A percentile compares a stretch with the other conserved stretches of the same genome.
Conservation (phyloP, 225 moss, liverwort and hornwort genomes). For the Anthoceros angustus region DNA sequence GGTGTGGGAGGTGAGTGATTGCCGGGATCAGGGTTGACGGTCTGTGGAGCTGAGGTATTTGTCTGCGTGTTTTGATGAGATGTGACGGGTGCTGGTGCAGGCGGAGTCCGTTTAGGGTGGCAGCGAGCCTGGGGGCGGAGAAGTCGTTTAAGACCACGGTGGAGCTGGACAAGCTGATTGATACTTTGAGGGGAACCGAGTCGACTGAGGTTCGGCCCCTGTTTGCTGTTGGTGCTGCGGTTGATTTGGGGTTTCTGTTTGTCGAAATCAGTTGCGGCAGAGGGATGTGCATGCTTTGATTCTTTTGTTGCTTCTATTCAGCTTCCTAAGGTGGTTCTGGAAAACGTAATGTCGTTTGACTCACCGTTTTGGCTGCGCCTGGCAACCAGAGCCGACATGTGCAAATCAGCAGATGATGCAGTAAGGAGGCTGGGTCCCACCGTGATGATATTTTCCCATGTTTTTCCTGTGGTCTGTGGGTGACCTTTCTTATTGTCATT, state of each 20-base stretch:
- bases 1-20: no score
- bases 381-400: constrained; percentile 69
- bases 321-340: constrained; percentile 68
- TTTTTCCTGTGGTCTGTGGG: no score
- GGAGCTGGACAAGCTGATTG: constrained; percentile 1
- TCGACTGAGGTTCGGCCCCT: not conserved
- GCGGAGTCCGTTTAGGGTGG: not conserved
- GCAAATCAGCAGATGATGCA: constrained; percentile 48
- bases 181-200: not conserved
- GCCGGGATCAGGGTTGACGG: no score
- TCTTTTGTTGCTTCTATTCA: constrained; percentile 9
- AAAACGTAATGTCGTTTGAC: constrained; percentile 83
- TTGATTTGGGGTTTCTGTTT: not conserved
- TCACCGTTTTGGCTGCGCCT: constrained; percentile 92
- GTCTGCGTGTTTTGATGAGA: not conserved
- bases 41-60: not conserved
- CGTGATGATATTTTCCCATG: not conserved
- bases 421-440: constrained; percentile 21
- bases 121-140: not conserved
- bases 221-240: not conserved
- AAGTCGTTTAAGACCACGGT: not conserved
- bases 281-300: not conserved
- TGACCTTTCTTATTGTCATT: not conserved
- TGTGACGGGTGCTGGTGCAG: not conserved
- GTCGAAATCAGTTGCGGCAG: not conserved